Conservation (phyloP, 2,329 filamentous ascomycete genomes). For the Diplodia corticola region DNA sequence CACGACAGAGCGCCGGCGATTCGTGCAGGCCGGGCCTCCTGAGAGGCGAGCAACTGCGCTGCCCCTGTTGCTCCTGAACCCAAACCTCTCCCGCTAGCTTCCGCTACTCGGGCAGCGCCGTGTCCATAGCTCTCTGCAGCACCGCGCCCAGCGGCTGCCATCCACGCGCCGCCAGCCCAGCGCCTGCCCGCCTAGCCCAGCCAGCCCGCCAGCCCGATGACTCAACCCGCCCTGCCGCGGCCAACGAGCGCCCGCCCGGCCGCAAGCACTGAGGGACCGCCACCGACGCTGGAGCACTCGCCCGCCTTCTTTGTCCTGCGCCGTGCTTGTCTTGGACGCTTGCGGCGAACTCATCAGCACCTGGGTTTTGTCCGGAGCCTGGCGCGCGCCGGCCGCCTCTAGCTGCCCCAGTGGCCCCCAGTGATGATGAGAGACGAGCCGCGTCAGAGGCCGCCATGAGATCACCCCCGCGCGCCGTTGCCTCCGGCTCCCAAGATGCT, state of each 20-base stretch:
- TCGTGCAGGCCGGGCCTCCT: constrained; percentile 12
- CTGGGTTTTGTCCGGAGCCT: neutral
- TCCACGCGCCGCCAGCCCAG: neutral
- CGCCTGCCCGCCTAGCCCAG: neutral
- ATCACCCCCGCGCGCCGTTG: constrained; percentile 10
- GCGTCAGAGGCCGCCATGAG: neutral
- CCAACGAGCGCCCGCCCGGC: neutral
- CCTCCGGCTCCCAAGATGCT: neutral
- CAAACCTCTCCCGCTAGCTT: constrained; percentile 16
- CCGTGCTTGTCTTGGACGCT: neutral
- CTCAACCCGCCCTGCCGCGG: neutral
- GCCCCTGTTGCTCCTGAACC: constrained; percentile 17
- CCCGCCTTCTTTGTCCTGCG: constrained; percentile 8
- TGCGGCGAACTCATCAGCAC: constrained; percentile 7
- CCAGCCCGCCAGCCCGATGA: neutral
- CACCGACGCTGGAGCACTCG: neutral
- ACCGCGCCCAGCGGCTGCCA: neutral
- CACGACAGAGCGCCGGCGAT: constrained; percentile 17
- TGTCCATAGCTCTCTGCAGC: constrained; percentile 19
- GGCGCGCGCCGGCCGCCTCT: neutral
- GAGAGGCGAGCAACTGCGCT: constrained; percentile 4
- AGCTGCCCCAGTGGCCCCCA: neutral
- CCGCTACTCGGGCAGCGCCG: constrained; percentile 6
- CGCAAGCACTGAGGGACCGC: neutral
- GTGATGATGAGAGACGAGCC: neutral